Conservation (phyloP, 257 asterid genomes). For the Solanum clarkiae region DNA sequence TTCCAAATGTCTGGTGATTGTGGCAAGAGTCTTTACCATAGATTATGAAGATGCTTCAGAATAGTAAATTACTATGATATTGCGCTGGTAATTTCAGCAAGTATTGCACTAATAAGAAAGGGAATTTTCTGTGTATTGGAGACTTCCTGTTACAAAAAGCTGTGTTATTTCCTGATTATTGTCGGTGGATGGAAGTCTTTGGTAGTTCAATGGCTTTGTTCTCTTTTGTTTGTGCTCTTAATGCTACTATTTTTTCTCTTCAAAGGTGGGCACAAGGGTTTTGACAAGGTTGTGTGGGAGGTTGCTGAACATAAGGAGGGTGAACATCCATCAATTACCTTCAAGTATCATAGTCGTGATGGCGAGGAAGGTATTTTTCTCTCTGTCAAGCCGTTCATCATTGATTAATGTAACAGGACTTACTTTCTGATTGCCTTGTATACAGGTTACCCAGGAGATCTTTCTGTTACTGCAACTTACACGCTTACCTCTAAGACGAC, state of each 20-base stretch:
- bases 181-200: background rate
- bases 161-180: background rate
- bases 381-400: background rate
- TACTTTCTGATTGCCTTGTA: constrained; percentile 1
- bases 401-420: background rate
- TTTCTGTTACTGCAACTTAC: constrained; percentile 59
- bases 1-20: background rate
- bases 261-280: constrained; percentile 90
- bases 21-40: background rate
- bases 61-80: background rate
- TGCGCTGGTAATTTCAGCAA: background rate
- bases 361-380: constrained; percentile 85
- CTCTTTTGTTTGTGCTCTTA: background rate
- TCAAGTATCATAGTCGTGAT: constrained; percentile 68
- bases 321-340: constrained; percentile 73
- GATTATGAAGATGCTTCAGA: background rate
- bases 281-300: constrained; percentile 94
- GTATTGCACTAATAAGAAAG: background rate
- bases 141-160: background rate
- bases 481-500: constrained; percentile 64
- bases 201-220: background rate
- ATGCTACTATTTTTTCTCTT: background rate
- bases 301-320: constrained; percentile 72
- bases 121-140: background rate
- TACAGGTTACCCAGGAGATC: constrained; percentile 91